Evolutionary conservation across 345 rosid species (phyloP), one percentile per base, ranked within the genome.

Genomic region (Linum trigynum): DNA sequence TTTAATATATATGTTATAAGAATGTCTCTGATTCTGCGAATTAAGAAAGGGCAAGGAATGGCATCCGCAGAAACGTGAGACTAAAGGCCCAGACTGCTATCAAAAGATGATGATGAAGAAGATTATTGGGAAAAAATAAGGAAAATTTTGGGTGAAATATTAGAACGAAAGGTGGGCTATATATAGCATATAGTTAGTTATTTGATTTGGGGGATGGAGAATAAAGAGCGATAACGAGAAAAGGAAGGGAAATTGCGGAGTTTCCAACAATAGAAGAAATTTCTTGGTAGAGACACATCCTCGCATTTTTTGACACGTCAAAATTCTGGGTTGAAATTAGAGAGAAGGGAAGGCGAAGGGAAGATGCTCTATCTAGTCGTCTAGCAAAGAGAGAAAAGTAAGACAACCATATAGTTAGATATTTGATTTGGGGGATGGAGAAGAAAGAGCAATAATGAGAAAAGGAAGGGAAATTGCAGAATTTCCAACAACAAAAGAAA

Each of bases 251-350:
- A 41, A 41, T 41, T 4, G 45, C 9, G 0, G 45, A 41, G 9
- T 4, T 41, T 41, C 45, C 32, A 23, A 23, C 32, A 23, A 23
- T 1, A 23, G 32, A n/a, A 9, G 70, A 39, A 67, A 69, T 82
- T 80, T 71, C 86, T 88, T 85, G 85, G 76, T 62, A 64, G 59
- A 66, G 74, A 88, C 79, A 83, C 79, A 78, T 77, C 78, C 55
- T 32, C 16, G 10, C 17, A 67, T 36, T 45, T 39, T 63, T 65
- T 64, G 42, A 63, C 64, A 67, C 73, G 53, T 15, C 12, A 48
- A 48, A 5, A 7, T 10, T 1, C 14, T 6, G 53, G 53, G 70
- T 70, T 48, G 53, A 15, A 66, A 72, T 56, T 63, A 45, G 7
- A 17, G 36, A 38, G 63, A 5, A 39, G 57, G 38, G 10, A 63